Evolutionary conservation across 2,329 filamentous ascomycete species (phyloP), one percentile per base, ranked within the genome.

Genomic region (Shiraia sp.): DNA sequence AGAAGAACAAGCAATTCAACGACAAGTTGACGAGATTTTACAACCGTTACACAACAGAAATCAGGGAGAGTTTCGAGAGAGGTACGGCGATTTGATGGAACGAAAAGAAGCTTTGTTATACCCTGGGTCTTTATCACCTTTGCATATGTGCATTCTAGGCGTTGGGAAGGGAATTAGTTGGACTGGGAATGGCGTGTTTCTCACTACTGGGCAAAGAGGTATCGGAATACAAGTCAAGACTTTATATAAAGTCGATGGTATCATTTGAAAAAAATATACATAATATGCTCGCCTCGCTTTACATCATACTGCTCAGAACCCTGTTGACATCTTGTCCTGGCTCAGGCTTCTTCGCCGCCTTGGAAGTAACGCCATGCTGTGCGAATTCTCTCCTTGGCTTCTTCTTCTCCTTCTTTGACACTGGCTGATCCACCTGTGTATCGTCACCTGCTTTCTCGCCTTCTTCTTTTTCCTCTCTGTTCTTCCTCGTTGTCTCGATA

Each of bases 1-100:
- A 96, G 74, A 96, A 99, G 65, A 99, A 99, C 79, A 97, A 97
- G 79, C 90, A 96, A 79, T 99, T 99, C 77, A 99, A 99, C 82
- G 85, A 95, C 76, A 97, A 99, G 76, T 77, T 99, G 70, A 79
- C 87, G 39, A 80, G 93, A 55, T 99, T 97, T 75, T 99, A 99
- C 74, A 93, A 99, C 75, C 95, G 96, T 77, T 99, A 99, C 72
- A 99, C 93, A 32, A 84, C 88, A 23, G 93, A 99, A 70, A 97
- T 99, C 60, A 79, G 93, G 65, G 93, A 99, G 66, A 96, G 88
- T 71, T 99, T 99, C 69, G 93, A 99, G 79, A 82, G 93, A 52
- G 93, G 93, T 13, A 97, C 93, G 3, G 95, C 95, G 81, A 93
- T 97, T 69, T 97, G 49, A 40, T 17, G 19, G 26, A 14, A 25